These are phyloP conservation scores for Lachancea lanzarotensis DNA, from an alignment of 805 yeast species.

Conservation along the genomic window DNA sequence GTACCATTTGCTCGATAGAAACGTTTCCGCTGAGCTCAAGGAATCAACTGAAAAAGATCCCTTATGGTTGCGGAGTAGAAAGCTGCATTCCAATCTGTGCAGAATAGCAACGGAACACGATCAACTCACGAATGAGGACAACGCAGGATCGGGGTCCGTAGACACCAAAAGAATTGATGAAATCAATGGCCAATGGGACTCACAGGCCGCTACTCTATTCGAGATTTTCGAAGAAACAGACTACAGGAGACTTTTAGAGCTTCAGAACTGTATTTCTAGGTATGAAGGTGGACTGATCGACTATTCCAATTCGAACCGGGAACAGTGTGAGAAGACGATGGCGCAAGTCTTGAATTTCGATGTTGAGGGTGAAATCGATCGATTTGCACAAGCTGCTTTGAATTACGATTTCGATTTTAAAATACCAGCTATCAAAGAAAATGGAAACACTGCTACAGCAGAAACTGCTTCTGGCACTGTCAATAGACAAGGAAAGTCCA, in stretches of 20 bases:
- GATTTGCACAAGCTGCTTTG: constrained; percentile 44
- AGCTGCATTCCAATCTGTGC: constrained; percentile 37
- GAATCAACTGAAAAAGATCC: constrained; percentile 48
- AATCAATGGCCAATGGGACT: constrained; percentile 62
- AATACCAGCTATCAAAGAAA: constrained; percentile 1
- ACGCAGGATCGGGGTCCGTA: constrained; percentile 27
- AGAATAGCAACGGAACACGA: constrained; percentile 40
- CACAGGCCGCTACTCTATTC: constrained; percentile 70
- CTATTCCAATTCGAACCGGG: constrained; percentile 38
- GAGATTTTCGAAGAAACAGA: constrained; percentile 72
- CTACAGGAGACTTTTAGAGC: constrained; percentile 48
- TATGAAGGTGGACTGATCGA: constrained; percentile 58
- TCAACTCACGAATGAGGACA: constrained; percentile 33
- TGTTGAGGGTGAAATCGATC: constrained; percentile 51
- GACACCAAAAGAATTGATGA: constrained; percentile 33
- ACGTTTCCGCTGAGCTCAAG: constrained; percentile 49
- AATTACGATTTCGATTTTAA: constrained; percentile 19
- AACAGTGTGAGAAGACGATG: constrained; percentile 55
- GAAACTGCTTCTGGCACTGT: background rate
- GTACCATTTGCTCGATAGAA: constrained; percentile 42
- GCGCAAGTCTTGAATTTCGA: constrained; percentile 59
- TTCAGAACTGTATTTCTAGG: constrained; percentile 61
- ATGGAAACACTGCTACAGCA: background rate
- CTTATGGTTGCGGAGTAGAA: constrained; percentile 49
- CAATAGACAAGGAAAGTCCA: constrained; percentile 1